Base-by-base conservation (phyloP, 768 basidiomycete genomes). In the Mycena amicta region DNA sequence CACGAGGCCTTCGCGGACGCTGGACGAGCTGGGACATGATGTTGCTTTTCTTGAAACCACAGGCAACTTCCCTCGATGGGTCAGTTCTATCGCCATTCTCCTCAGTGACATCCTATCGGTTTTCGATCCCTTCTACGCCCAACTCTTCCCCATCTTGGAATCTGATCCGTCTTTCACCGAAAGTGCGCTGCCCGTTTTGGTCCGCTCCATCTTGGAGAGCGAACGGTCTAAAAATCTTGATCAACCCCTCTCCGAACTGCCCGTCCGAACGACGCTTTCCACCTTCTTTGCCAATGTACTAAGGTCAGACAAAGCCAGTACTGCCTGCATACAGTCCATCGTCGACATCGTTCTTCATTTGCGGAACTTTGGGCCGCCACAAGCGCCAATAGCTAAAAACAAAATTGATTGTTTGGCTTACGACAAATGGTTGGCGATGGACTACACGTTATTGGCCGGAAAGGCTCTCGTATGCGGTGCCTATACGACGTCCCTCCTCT, bases 401-500 rank as follows among this genome's bases (percentile, higher is more conserved):
- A 62, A 61, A 47, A 53, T 57, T 20, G 76, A 78, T 56, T 71
- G 74, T 13, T 67, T 83, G 26, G 80, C 82, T 2, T 83, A 89
- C 64, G 85, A 93, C 69, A 82, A 80, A 59, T 98, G 97, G 97
- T 79, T 99, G 12, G 76, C 82, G 31, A 66, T 98, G 41, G 87
- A 96, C 62, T 92, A 82, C 66, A 68, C 82, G 1, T 74, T 93
- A 4, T 80, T 98, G 23, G 87, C 89, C 11, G 76, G 76, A 60
- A 88, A 84, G 31, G 91, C 95, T 3, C 84, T 92, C 54, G 70
- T 75, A 31, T 94, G 88, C 57, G 91, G 90, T 0, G 86, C 92
- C 6, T 97, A 92, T 69, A 93, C 93, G 3, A 95, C 95, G 0
- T 90, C 93, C 0, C 77, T 98, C 23, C 78, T 98, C 26, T 96